phyloP scores from a whole-genome alignment of 805 yeast species.

The Pichia membranifaciens region DNA sequence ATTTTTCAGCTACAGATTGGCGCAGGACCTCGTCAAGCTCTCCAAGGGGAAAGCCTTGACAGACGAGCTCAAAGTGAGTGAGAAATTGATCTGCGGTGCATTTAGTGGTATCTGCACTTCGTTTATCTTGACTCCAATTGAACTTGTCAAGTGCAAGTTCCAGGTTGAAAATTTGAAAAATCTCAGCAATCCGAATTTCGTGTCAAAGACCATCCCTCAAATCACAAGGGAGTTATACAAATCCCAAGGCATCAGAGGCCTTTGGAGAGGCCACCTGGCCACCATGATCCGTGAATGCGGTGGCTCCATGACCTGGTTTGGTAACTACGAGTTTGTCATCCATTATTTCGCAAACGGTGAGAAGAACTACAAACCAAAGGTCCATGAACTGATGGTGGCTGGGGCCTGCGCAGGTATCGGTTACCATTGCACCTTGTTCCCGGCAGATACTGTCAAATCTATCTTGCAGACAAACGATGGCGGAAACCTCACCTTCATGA shows the following conservation, averaged over 20 bases:
- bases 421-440: conserved; percentile 76
- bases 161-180: conserved; percentile 54
- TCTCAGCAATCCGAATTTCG: conserved; percentile 12
- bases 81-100: conserved; percentile 62
- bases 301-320: conserved; percentile 94
- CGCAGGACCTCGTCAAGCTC: conserved; percentile 35
- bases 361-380: conserved; percentile 27
- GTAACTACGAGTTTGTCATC: conserved; percentile 64
- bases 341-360: conserved; percentile 27
- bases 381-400: conserved; percentile 55
- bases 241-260: conserved; percentile 55
- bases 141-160: conserved; percentile 78
- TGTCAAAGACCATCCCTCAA: conserved; percentile 27
- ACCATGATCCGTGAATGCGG: conserved; percentile 79
- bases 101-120: conserved; percentile 79
- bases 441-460: conserved; percentile 86
- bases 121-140: conserved; percentile 85
- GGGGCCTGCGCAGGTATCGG: conserved; percentile 87
- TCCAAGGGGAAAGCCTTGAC: conserved; percentile 17
- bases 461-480: conserved; percentile 59
- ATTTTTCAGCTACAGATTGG: conserved; percentile 57
- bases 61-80: conserved; percentile 19
- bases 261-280: conserved; percentile 84
- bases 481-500: conserved; percentile 22
- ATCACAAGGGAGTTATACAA: conserved; percentile 38